Evolutionary conservation across 768 basidiomycete species (phyloP).

Genomic region (Boletus rubroflammeus): DNA sequence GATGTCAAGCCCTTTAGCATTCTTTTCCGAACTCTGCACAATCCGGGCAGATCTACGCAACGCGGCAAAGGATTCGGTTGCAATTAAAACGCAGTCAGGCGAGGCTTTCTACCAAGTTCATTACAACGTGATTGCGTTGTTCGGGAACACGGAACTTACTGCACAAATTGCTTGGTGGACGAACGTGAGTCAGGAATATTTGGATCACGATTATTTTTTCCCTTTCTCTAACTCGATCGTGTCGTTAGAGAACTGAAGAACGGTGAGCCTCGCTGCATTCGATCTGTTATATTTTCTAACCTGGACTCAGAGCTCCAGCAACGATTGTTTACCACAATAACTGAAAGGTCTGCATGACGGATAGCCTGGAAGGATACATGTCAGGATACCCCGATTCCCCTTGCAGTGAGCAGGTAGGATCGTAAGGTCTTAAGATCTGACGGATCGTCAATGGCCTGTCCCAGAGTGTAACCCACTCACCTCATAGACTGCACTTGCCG

Average conservation of each 20-base stretch:
- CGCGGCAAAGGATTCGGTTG: background rate
- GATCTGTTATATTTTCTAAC: background rate
- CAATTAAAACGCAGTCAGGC: background rate
- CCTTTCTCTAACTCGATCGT: background rate
- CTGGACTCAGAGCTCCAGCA: background rate
- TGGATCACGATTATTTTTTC: background rate
- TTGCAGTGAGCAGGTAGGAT: too few relatives aligned
- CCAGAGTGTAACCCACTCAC: too few relatives aligned
- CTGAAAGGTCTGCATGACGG: background rate
- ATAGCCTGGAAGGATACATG: too few relatives aligned
- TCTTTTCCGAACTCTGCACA: background rate
- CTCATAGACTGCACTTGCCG: too few relatives aligned
- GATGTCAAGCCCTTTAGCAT: background rate
- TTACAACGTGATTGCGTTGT: background rate
- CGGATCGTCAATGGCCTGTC: too few relatives aligned
- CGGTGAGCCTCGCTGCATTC: background rate
- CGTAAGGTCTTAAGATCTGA: too few relatives aligned
- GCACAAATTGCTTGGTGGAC: background rate
- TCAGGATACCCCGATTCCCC: too few relatives aligned
- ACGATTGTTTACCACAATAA: background rate
- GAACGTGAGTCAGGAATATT: background rate
- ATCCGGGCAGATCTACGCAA: background rate
- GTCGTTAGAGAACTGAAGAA: background rate
- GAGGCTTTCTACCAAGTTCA: background rate
- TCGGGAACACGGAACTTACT: background rate